These are phyloP conservation scores for Dendrobium catenatum DNA, from an alignment of 106 monocot species.

Conservation along the genomic window DNA sequence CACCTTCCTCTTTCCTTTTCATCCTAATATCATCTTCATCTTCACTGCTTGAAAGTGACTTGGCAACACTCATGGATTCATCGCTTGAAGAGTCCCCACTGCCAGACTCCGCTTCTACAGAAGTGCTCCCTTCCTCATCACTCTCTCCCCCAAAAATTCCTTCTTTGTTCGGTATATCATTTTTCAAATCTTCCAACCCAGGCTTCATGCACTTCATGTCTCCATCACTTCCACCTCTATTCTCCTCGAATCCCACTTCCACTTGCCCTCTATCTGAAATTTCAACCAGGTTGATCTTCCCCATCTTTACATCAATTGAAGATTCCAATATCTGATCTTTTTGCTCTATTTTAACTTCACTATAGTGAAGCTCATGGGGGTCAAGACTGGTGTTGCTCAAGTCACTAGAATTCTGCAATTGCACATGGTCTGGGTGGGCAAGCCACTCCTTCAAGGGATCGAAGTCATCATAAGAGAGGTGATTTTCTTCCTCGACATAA, in stretches of 20 bases:
- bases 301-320: slow-evolving; percentile 9
- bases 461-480: background rate
- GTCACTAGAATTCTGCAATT: slow-evolving; percentile 4
- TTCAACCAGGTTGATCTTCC: background rate
- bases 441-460: slow-evolving; percentile 2
- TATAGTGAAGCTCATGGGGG: background rate
- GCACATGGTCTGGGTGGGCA: background rate
- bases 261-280: background rate
- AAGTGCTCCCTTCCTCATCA: background rate
- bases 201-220: background rate
- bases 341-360: background rate
- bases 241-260: slow-evolving; percentile 6
- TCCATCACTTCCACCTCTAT: background rate
- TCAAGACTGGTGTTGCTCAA: background rate
- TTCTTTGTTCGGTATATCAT: background rate
- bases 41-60: slow-evolving; percentile 8
- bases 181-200: background rate
- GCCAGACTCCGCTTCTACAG: background rate
- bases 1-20: background rate
- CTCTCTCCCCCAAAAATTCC: background rate
- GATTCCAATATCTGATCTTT: background rate
- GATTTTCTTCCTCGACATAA: background rate
- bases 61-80: background rate
- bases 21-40: slow-evolving; percentile 4
- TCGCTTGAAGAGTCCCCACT: background rate